Percentiles rank a stretch among this genome's conserved stretches.
Conservation (phyloP, 352 stramenopile genomes). For the Phytopythium oedochilum region DNA sequence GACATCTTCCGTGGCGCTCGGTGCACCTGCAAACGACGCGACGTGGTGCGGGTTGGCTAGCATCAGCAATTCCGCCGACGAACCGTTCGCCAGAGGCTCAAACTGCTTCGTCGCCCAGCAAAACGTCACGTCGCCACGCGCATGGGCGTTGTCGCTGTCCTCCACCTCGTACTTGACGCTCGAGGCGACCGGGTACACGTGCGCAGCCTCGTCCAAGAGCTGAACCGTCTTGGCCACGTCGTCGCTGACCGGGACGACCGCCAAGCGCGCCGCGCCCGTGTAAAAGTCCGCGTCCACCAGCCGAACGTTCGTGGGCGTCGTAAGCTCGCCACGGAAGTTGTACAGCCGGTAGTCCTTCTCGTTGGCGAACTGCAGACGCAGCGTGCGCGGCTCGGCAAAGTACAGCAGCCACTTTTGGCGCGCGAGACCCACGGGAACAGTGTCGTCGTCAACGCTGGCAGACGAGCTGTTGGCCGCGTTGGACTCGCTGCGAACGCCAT, state of each 20-base stretch:
- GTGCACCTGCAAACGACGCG: slow-evolving; percentile 26
- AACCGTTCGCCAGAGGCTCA: slow-evolving; percentile 10
- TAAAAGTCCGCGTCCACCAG: slow-evolving; percentile 66
- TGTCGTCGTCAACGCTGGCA: not conserved
- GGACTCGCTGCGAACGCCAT: slow-evolving; percentile 32
- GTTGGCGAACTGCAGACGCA: slow-evolving; percentile 58
- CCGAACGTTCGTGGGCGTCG: slow-evolving; percentile 64
- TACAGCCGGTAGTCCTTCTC: slow-evolving; percentile 66
- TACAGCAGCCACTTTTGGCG: slow-evolving; percentile 72
- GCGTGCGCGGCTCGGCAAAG: slow-evolving; percentile 57
- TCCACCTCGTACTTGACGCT: slow-evolving; percentile 35
- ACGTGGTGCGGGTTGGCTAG: slow-evolving; percentile 74
- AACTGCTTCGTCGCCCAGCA: slow-evolving; percentile 58
- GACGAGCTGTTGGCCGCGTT: slow-evolving; percentile 9
- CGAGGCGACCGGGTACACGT: slow-evolving; percentile 46
- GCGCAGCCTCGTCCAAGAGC: slow-evolving; percentile 43
- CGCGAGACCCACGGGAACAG: not conserved
- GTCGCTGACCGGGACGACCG: slow-evolving; percentile 42
- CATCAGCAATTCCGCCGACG: slow-evolving; percentile 47
- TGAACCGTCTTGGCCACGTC: slow-evolving; percentile 8
- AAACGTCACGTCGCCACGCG: slow-evolving; percentile 37
- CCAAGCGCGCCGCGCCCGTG: slow-evolving; percentile 46
- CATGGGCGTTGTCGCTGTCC: slow-evolving; percentile 2
- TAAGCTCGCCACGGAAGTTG: slow-evolving; percentile 61
- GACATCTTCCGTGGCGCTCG: slow-evolving; percentile 5